Conservation (phyloP, 202 grass and related monocot species). For the Carex sylvatica region DNA sequence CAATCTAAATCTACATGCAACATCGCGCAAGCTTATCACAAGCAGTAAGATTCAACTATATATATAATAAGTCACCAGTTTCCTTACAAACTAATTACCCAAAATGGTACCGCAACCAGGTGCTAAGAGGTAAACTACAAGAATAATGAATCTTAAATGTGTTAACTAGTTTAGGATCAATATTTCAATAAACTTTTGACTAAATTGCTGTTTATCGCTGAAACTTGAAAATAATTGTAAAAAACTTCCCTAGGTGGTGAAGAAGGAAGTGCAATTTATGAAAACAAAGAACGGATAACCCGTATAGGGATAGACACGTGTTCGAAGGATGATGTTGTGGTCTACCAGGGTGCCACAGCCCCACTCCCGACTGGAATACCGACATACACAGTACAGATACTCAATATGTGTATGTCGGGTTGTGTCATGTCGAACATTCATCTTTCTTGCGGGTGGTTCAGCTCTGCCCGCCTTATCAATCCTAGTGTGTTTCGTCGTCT, state of each 20-base stretch:
- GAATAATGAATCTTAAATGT: no score
- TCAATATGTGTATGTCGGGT: slow-evolving; percentile 33
- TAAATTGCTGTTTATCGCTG: background rate
- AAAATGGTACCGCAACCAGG: no score
- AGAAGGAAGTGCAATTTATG: background rate
- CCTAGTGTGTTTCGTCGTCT: slow-evolving; percentile 44
- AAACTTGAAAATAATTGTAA: background rate
- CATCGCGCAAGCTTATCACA: slow-evolving; percentile 10
- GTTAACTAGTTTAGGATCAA: no score
- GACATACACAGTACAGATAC: slow-evolving; percentile 41
- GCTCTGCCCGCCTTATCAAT: slow-evolving; percentile 40
- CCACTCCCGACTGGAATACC: slow-evolving; percentile 39
- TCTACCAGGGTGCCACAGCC: slow-evolving; percentile 39
- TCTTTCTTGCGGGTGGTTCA: slow-evolving; percentile 46
- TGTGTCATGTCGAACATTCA: slow-evolving; percentile 40
- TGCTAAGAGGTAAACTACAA: no score
- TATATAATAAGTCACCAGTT: background rate
- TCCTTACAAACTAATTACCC: no score
- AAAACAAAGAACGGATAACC: background rate
- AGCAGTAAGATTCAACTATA: background rate
- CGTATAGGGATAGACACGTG: slow-evolving; percentile 28
- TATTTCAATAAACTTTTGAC: background rate
- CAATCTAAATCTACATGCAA: background rate
- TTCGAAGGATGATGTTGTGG: slow-evolving; percentile 33
- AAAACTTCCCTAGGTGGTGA: background rate